Evolutionary conservation across 441 rosid species (phyloP), one percentile per base, ranked within the genome.

Genomic region (Theobroma grandiflorum): DNA sequence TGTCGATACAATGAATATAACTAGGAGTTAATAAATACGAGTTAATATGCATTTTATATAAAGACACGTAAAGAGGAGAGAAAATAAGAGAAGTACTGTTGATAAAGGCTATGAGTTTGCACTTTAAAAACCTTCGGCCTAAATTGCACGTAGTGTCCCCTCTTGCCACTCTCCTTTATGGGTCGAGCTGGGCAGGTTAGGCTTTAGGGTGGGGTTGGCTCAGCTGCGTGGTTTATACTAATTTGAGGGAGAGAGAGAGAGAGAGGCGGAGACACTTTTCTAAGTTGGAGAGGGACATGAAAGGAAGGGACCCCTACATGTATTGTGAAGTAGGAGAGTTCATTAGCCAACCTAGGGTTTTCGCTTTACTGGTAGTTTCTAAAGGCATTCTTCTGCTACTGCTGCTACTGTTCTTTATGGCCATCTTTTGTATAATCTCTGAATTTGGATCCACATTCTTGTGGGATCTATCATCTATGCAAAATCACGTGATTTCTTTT

Each of bases 251-350:
- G 50, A 66, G 70, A 20, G 3, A 58, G 37, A 57, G 61, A 8
- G 31, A 7, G 10, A 62, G 71, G 3, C 15, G 26, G 53, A 47
- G 38, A 45, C 43, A 31, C 33, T 70, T 71, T 31, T 71, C 16
- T 22, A 35, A 15, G 50, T 31, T 37, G 22, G 42, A 42, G 78
- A 45, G 43, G 75, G 31, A 53, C 58, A 53, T 53, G 58, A 18
- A 18, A 53, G 58, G 49, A 45, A 53, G 58, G 58, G 78, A 75
- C 78, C 78, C 69, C 78, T 75, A 61, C 78, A 57, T 57, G 35
- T 73, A 38, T 26, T 58, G 45, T 40, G 65, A 57, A 42, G 31
- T 40, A 38, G 4, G 43, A 61, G 22, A 45, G 57, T 75, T 61
- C 61, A 33, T 18, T 61, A 61, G 69, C 26, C 68, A 62, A 58